phyloP scores from a whole-genome alignment of 2,329 filamentous ascomycete genomes.

The Scleromitrula shiraiana region DNA sequence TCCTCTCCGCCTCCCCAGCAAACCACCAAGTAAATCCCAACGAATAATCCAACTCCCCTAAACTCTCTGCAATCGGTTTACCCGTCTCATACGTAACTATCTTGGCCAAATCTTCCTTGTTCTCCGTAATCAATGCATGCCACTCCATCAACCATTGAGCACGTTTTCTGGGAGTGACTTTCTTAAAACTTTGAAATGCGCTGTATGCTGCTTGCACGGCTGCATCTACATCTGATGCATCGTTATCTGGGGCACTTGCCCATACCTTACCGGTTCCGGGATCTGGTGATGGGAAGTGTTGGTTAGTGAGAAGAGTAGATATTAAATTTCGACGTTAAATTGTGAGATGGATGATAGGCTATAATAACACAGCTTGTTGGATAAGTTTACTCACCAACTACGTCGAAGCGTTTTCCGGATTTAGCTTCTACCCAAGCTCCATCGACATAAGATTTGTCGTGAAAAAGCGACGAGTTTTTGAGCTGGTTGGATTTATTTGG shows the following conservation, averaged over 20 bases:
- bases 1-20: conserved; percentile 51
- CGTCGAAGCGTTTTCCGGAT: conserved; percentile 49
- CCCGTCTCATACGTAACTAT: conserved; percentile 54
- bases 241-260: conserved; percentile 36
- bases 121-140: conserved; percentile 55
- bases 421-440: conserved; percentile 49
- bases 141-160: conserved; percentile 57
- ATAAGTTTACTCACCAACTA: conserved; percentile 35
- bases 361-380: too few relatives aligned
- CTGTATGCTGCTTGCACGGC: conserved; percentile 51
- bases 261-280: conserved; percentile 36
- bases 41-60: conserved; percentile 46
- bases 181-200: conserved; percentile 54
- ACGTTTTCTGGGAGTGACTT: conserved; percentile 50
- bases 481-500: conserved; percentile 37
- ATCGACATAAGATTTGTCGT: conserved; percentile 43
- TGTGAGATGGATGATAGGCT: too few relatives aligned
- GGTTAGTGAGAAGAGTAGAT: not conserved
- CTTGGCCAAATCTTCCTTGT: conserved; percentile 53
- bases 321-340: not conserved
- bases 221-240: conserved; percentile 49
- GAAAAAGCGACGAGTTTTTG: conserved; percentile 46
- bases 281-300: too few relatives aligned
- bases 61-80: conserved; percentile 43
- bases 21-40: conserved; percentile 48